A percentile compares a stretch with the other conserved stretches of the same genome.
These are phyloP conservation scores for Colletotrichum coccodes DNA, from an alignment of 2,329 filamentous ascomycete genomes.

Conservation along the genomic window DNA sequence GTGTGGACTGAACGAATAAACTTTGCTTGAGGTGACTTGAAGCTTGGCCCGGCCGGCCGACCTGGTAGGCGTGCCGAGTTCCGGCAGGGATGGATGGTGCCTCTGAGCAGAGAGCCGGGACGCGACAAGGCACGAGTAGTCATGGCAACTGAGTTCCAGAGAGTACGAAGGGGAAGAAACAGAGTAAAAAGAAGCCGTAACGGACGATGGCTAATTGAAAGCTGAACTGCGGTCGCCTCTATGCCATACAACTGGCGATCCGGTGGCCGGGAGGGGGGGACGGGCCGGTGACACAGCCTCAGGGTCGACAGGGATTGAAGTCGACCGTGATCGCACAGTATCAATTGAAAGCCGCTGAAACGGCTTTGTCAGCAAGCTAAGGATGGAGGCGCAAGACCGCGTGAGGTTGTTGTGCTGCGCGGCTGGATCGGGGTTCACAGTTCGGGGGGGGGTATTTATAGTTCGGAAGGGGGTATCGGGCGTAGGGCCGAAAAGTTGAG, in stretches of 20 bases:
- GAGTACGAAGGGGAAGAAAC: too few relatives aligned
- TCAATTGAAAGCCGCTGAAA: too few relatives aligned
- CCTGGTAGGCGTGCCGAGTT: not conserved
- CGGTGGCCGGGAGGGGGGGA: not conserved
- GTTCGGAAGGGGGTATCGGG: too few relatives aligned
- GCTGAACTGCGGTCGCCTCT: too few relatives aligned
- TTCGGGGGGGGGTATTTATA: too few relatives aligned
- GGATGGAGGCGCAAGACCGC: too few relatives aligned
- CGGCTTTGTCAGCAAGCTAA: too few relatives aligned
- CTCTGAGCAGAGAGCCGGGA: not conserved
- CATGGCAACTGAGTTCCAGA: not conserved
- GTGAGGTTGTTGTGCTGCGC: too few relatives aligned
- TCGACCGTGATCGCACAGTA: not conserved
- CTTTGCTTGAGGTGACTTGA: not conserved
- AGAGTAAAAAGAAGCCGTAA: too few relatives aligned
- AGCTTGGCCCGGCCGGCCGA: not conserved
- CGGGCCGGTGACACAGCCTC: not conserved
- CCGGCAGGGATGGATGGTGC: not conserved
- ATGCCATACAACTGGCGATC: too few relatives aligned
- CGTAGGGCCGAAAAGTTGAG: too few relatives aligned
- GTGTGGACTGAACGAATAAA: not conserved
- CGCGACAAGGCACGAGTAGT: not conserved
- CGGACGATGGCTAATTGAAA: rapidly evolving
- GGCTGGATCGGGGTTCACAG: too few relatives aligned
- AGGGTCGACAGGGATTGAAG: not conserved